A percentile compares a stretch with the other conserved stretches of the same genome.
Evolutionary conservation across 2,329 filamentous ascomycete species (phyloP).

Genomic region (Diaporthe vaccinii): DNA sequence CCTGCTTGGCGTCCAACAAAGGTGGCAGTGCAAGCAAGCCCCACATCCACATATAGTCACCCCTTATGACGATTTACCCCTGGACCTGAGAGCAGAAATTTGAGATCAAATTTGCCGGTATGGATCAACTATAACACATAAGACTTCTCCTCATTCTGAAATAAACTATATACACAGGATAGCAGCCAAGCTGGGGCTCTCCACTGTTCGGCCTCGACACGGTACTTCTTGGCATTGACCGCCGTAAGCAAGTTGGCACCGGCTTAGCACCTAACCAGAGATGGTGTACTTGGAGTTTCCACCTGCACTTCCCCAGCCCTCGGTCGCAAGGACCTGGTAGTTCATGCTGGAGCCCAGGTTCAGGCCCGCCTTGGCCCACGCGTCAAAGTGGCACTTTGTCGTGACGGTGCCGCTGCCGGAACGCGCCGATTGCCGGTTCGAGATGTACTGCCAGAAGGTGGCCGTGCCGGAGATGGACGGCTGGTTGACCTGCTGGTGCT

Average conservation of each 20-base stretch:
- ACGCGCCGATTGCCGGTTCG: conserved; percentile 60
- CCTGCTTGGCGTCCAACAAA: conserved; percentile 8
- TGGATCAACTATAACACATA: not conserved
- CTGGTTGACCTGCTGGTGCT: conserved; percentile 55
- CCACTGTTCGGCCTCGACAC: not conserved
- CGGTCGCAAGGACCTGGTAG: conserved; percentile 66
- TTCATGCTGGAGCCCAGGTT: conserved; percentile 60
- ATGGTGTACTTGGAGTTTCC: conserved; percentile 50
- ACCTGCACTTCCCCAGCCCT: conserved; percentile 56
- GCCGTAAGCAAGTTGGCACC: not conserved
- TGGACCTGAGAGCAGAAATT: not conserved
- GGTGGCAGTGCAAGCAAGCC: conserved; percentile 17
- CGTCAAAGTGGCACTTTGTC: conserved; percentile 64
- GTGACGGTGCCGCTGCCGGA: conserved; percentile 62
- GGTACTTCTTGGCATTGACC: not conserved
- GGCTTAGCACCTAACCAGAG: conserved; percentile 6
- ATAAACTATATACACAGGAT: conserved; percentile 9
- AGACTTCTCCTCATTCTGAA: not conserved
- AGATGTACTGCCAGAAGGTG: conserved; percentile 66
- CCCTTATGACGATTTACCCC: not conserved
- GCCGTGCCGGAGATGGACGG: conserved; percentile 61
- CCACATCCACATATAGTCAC: not conserved
- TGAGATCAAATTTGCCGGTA: not conserved
- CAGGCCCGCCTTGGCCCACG: conserved; percentile 62
- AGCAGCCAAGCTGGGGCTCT: not conserved